Percentiles rank a stretch among this genome's conserved stretches.
phyloP scores from a whole-genome alignment of 1,284 basidiomycete species.

The Ceratobasidium sp. region DNA sequence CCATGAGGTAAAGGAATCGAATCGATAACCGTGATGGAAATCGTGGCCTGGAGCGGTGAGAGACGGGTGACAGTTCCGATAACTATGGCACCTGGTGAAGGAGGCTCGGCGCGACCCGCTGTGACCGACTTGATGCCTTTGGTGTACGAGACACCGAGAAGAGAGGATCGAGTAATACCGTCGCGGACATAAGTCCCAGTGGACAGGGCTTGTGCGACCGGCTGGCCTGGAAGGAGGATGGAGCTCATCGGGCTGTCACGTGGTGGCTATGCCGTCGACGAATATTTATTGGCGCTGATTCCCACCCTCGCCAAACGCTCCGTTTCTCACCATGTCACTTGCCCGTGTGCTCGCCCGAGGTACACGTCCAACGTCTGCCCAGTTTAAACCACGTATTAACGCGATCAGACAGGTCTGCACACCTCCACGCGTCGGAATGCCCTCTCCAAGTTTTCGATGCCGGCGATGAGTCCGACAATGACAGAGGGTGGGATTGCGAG shows the following conservation, averaged over 20 bases:
- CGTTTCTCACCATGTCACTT: conserved; percentile 55
- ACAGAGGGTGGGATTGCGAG: conserved; percentile 97
- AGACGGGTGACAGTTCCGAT: conserved; percentile 86
- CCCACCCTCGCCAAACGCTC: conserved; percentile 23
- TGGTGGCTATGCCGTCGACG: conserved; percentile 2
- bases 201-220: conserved; percentile 72
- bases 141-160: conserved; percentile 65
- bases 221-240: conserved; percentile 83
- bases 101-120: conserved; percentile 67
- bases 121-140: neutral
- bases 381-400: neutral
- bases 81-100: conserved; percentile 74
- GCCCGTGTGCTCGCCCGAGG: conserved; percentile 76
- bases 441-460: conserved; percentile 93
- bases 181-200: conserved; percentile 75
- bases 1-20: conserved; percentile 86
- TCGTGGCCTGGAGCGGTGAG: conserved; percentile 85
- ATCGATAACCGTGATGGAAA: conserved; percentile 91
- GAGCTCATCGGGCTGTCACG: conserved; percentile 52
- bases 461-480: conserved; percentile 99
- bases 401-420: conserved; percentile 71
- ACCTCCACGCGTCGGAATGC: conserved; percentile 80
- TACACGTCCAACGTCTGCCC: conserved; percentile 54
- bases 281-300: conserved; percentile 26
- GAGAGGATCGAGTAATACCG: conserved; percentile 73